A percentile compares a stretch with the other conserved stretches of the same genome.
Conservation (phyloP, 1,284 basidiomycete genomes). For the Cryptococcus sp. region DNA sequence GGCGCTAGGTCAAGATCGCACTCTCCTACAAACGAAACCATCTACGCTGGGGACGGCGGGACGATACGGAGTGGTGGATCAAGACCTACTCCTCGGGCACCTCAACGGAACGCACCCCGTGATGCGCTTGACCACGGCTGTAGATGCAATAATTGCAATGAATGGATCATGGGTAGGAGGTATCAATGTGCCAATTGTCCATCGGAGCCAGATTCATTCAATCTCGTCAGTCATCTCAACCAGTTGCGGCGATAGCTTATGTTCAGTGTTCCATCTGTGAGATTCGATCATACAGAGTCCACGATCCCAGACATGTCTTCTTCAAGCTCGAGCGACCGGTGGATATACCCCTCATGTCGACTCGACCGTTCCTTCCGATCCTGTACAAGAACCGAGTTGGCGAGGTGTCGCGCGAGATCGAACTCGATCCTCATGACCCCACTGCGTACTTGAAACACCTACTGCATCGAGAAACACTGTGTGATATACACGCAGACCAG, state of each 20-base stretch:
- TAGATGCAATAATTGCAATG: constrained; percentile 38
- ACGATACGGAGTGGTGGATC: neutral
- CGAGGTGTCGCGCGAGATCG: constrained; percentile 47
- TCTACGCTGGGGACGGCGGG: constrained; percentile 30
- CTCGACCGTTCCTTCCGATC: constrained; percentile 61
- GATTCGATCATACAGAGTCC: constrained; percentile 65
- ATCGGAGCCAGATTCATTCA: constrained; percentile 41
- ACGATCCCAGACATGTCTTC: constrained; percentile 78
- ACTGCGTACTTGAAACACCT: constrained; percentile 64
- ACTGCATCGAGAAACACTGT: constrained; percentile 54
- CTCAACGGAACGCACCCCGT: constrained; percentile 8
- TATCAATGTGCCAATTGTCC: constrained; percentile 50
- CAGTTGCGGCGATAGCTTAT: neutral
- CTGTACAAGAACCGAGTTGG: constrained; percentile 66
- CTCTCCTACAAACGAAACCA: constrained; percentile 43
- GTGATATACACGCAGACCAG: constrained; percentile 46
- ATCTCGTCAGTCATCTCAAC: constrained; percentile 28
- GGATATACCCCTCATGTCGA: constrained; percentile 61
- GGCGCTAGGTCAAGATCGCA: constrained; percentile 21
- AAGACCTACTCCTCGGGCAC: neutral
- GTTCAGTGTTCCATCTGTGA: constrained; percentile 73
- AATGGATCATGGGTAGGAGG: constrained; percentile 45
- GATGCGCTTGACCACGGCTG: constrained; percentile 42
- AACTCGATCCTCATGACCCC: constrained; percentile 50
- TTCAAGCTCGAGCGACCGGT: constrained; percentile 77